Conservation (phyloP, 1,139 yeast species). For the Blastobotrys apis region DNA sequence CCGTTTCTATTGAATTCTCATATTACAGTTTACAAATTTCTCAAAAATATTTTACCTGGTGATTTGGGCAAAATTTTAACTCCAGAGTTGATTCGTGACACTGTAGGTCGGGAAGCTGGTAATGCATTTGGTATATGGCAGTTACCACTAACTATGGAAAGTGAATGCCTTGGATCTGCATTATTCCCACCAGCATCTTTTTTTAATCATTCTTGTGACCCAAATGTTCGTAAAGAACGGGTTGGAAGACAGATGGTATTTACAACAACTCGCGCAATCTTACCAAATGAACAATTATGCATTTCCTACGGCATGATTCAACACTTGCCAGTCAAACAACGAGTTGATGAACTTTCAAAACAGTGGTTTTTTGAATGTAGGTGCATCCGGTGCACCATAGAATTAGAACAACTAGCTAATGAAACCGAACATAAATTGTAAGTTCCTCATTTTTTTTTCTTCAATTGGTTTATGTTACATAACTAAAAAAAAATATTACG, state of each 20-base stretch:
- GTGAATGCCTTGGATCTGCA: conserved; percentile 65
- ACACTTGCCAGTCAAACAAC: conserved; percentile 40
- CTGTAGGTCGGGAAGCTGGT: conserved; percentile 62
- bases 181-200: conserved; percentile 64
- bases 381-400: conserved; percentile 35
- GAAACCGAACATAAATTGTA: background rate
- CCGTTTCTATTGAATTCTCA: conserved; percentile 53
- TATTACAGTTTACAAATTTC: conserved; percentile 48
- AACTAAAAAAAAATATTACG: too few species aligned
- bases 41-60: conserved; percentile 42
- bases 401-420: background rate
- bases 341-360: conserved; percentile 45
- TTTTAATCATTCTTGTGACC: conserved; percentile 62
- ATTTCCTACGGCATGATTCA: conserved; percentile 58
- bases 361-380: conserved; percentile 62
- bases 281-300: conserved; percentile 50
- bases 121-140: conserved; percentile 78
- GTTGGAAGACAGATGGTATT: conserved; percentile 37
- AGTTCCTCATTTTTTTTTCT: too few species aligned
- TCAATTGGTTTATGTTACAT: background rate
- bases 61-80: conserved; percentile 41
- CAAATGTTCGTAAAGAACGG: conserved; percentile 44
- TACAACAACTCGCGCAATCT: conserved; percentile 35
- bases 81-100: conserved; percentile 42
- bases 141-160: conserved; percentile 40